Base-by-base conservation (phyloP, 2,329 filamentous ascomycete genomes). In the Grosmannia serpens region DNA sequence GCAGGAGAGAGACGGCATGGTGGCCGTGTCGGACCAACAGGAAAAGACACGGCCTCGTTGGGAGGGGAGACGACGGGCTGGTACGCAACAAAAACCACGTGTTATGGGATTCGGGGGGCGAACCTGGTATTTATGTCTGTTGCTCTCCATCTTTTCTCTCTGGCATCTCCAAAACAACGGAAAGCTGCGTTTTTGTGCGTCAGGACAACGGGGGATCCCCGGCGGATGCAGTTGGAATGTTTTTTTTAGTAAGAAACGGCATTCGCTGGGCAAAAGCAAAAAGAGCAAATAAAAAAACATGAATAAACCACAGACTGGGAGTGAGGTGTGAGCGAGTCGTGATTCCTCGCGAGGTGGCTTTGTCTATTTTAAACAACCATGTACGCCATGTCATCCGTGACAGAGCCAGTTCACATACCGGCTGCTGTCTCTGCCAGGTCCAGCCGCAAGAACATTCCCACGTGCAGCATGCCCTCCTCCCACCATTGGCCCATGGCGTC, bases 381-480 rank as follows among this genome's bases (percentile, higher is more conserved):
- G n/a, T n/a, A n/a, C n/a, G n/a, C n/a, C n/a, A n/a, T n/a, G n/a
- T n/a, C n/a, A n/a, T n/a, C n/a, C n/a, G n/a, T n/a, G n/a, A n/a
- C n/a, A n/a, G n/a, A n/a, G n/a, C n/a, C n/a, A n/a, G n/a, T n/a
- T n/a, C n/a, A n/a, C 17, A 17, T 38, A 17, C 17, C 35, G 8
- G 17, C 35, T 38, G 9, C 35, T 9, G 35, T 9, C 35, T 47
- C 44, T n/a, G 49, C 26, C 52, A 54, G 10, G 11, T 74, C 67
- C 31, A 84, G 60, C 38, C 81, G 73, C 63, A 71, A 66, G 63
- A 82, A 95, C 91, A 96, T 95, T 60, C 88, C 91, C 22, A 95
- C 79, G 74, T 96, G 90, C 63, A 81, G 77, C 58, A 96, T 92
- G 4, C 87, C 89, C 67, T 94, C 90, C 70, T 96, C 91, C 62